phyloP scores from a whole-genome alignment of 2,329 filamentous ascomycete species.

The Chaetomium sp. region DNA sequence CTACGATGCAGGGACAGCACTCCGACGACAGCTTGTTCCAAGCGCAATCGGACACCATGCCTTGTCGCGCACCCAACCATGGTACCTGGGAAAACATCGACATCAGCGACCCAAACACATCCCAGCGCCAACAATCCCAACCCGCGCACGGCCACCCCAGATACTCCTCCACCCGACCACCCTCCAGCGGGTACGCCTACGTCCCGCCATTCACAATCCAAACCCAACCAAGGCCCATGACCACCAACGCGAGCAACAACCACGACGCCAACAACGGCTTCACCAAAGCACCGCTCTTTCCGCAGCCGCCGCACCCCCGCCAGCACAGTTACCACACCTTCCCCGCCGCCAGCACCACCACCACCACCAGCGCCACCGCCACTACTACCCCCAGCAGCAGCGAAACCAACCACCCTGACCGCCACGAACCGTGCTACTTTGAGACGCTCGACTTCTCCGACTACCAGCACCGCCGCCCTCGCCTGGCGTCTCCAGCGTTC shows the following conservation, averaged over 20 bases:
- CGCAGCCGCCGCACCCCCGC: not conserved
- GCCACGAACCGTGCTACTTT: not conserved
- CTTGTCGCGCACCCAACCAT: not conserved
- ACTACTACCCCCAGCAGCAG: not conserved
- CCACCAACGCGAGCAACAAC: not conserved
- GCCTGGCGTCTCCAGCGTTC: too few species aligned
- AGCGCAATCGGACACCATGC: not conserved
- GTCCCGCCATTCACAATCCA: not conserved
- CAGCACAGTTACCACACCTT: constrained; percentile 4
- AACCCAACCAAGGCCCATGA: not conserved
- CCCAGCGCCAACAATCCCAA: not conserved
- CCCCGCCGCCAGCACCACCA: not conserved
- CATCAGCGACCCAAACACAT: not conserved
- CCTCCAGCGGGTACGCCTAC: not conserved
- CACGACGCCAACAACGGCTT: not conserved
- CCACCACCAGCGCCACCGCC: not conserved
- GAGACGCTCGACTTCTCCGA: constrained; percentile 15
- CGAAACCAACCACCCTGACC: not conserved
- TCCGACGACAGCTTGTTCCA: not conserved
- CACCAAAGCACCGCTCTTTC: not conserved
- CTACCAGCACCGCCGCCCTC: not conserved
- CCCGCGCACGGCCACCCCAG: too few species aligned
- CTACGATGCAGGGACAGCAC: not conserved
- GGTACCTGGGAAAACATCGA: not conserved
- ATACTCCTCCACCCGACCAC: not conserved